Evolutionary conservation across 1,284 basidiomycete species (phyloP).

Genomic region (Puccinia brachypodii): DNA sequence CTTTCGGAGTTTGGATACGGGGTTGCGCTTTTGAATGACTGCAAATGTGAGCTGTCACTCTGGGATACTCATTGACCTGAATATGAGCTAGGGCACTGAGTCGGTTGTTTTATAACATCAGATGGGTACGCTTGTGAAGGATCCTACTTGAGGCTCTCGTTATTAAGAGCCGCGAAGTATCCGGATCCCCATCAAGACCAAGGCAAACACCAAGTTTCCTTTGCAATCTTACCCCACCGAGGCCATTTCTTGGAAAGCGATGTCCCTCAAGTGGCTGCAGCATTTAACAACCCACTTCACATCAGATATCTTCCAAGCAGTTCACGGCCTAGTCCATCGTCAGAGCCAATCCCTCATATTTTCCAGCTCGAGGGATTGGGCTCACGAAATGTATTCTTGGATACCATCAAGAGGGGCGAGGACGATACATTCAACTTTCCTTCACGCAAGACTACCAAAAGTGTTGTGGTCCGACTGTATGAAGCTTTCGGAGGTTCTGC

Average conservation of each 20-base stretch:
- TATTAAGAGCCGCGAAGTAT: conserved; percentile 82
- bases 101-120: too few species aligned
- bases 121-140: conserved; percentile 55
- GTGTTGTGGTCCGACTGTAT: conserved; percentile 77
- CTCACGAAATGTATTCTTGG: conserved; percentile 67
- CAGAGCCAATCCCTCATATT: conserved; percentile 47
- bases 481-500: conserved; percentile 76
- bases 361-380: conserved; percentile 14
- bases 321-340: background rate
- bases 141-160: conserved; percentile 72
- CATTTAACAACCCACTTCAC: conserved; percentile 82
- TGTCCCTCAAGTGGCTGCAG: conserved; percentile 71
- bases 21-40: conserved; percentile 89
- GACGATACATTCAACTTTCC: conserved; percentile 66
- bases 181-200: conserved; percentile 90
- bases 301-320: conserved; percentile 54
- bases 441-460: conserved; percentile 58
- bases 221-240: conserved; percentile 80
- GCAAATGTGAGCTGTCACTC: conserved; percentile 62
- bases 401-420: conserved; percentile 92
- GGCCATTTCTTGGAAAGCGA: conserved; percentile 82
- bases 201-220: conserved; percentile 72
- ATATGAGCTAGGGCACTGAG: too few species aligned
- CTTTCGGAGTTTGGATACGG: conserved; percentile 89
- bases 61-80: too few species aligned